phyloP scores from a whole-genome alignment of 768 basidiomycete species.

The Collybiopsis luxurians region DNA sequence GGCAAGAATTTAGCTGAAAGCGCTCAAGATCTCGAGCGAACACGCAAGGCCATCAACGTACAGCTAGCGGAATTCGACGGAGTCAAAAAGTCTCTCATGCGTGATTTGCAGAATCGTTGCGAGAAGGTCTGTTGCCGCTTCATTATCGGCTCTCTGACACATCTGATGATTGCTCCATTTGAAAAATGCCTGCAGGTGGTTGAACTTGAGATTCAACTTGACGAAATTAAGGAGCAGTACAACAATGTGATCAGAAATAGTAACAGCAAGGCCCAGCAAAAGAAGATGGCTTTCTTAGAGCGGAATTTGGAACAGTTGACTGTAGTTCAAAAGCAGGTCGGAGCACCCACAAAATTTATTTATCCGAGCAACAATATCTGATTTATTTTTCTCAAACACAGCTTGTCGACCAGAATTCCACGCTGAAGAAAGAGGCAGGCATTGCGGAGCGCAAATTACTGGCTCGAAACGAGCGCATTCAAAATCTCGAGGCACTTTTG shows the following conservation, averaged over 20 bases:
- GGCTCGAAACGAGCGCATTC: slow-evolving; percentile 96
- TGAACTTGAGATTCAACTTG: slow-evolving; percentile 97
- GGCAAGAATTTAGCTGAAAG: slow-evolving; percentile 97
- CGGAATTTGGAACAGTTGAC: slow-evolving; percentile 95
- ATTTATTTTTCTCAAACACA: slow-evolving; percentile 25
- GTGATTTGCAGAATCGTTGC: slow-evolving; percentile 97
- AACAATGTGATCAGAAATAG: slow-evolving; percentile 98
- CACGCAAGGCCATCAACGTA: slow-evolving; percentile 95
- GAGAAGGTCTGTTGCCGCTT: slow-evolving; percentile 72
- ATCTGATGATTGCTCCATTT: background rate
- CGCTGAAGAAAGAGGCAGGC: slow-evolving; percentile 95
- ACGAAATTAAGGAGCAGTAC: slow-evolving; percentile 98
- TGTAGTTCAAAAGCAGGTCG: slow-evolving; percentile 93
- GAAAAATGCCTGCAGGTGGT: slow-evolving; percentile 65
- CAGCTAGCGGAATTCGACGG: slow-evolving; percentile 98
- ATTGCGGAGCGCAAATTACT: slow-evolving; percentile 95
- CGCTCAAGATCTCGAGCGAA: slow-evolving; percentile 94
- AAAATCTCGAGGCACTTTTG: slow-evolving; percentile 89
- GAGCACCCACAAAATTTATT: no score
- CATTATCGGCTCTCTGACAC: slow-evolving; percentile 11
- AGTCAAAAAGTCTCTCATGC: slow-evolving; percentile 98
- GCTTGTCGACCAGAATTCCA: slow-evolving; percentile 98
- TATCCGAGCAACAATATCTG: background rate
- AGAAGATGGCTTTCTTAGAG: slow-evolving; percentile 99
- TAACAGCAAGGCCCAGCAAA: slow-evolving; percentile 97